Conservation (phyloP, 495 filamentous ascomycete species). For the Talaromyces wortmannii region DNA sequence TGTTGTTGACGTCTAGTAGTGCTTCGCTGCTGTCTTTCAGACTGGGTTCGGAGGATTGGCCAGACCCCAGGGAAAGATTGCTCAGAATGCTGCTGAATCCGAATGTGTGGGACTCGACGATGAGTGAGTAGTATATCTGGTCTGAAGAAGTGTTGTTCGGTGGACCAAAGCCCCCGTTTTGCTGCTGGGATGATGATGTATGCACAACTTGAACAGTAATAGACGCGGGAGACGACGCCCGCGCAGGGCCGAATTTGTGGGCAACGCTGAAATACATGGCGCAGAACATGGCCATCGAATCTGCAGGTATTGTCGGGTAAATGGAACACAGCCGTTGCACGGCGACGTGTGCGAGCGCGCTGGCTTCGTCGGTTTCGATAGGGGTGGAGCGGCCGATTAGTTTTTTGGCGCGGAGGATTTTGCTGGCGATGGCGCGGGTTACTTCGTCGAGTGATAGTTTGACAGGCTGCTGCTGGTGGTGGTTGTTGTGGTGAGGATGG, state of each 20-base stretch:
- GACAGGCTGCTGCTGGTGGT: not conserved
- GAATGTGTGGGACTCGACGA: constrained; percentile 21
- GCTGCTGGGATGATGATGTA: not conserved
- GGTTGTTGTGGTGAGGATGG: not conserved
- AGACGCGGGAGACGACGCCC: constrained; percentile 12
- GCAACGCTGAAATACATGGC: constrained; percentile 33
- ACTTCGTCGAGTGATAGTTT: constrained; percentile 26
- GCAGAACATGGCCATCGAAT: constrained; percentile 13
- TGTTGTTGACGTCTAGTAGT: constrained; percentile 4
- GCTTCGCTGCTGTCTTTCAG: too few species aligned
- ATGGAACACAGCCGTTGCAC: constrained; percentile 21
- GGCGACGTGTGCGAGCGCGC: constrained; percentile 22
- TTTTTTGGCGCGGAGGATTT: constrained; percentile 21
- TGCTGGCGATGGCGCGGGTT: constrained; percentile 23
- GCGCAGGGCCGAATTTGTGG: constrained; percentile 26
- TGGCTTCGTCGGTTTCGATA: constrained; percentile 25
- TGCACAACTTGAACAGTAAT: constrained; percentile 18
- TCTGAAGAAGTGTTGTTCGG: not conserved
- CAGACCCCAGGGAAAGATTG: constrained; percentile 7
- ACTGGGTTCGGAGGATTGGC: not conserved
- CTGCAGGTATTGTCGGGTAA: constrained; percentile 21
- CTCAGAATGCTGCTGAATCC: constrained; percentile 24
- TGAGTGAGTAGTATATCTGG: not conserved
- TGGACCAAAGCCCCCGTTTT: not conserved
- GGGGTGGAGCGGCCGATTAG: constrained; percentile 19